These are phyloP conservation scores for Anthracocystis panici-leucophaei DNA, from an alignment of 1,284 basidiomycete species.

Conservation along the genomic window DNA sequence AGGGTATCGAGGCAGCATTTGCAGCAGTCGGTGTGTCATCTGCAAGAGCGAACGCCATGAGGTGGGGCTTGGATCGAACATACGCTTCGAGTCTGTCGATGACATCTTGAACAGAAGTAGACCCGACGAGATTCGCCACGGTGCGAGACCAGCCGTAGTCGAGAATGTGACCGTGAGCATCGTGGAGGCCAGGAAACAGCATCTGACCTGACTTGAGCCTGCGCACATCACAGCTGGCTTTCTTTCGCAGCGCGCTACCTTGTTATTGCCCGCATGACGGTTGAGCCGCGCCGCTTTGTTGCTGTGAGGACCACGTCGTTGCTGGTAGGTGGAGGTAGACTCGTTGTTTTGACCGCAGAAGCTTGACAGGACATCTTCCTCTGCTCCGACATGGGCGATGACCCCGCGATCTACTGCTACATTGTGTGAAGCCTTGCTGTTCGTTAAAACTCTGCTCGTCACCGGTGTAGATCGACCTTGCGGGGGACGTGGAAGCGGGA, in stretches of 20 bases:
- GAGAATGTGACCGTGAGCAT: constrained; percentile 65
- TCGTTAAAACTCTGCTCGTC: constrained; percentile 31
- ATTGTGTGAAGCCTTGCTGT: constrained; percentile 31
- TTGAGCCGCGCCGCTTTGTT: constrained; percentile 38
- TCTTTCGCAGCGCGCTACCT: constrained; percentile 9
- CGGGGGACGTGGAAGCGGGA: not conserved
- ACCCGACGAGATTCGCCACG: constrained; percentile 57
- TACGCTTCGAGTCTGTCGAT: constrained; percentile 51
- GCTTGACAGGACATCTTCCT: constrained; percentile 9
- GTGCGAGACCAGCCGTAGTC: constrained; percentile 58
- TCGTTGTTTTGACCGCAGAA: constrained; percentile 13
- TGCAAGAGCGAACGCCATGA: constrained; percentile 23
- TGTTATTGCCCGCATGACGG: not conserved
- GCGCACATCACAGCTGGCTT: constrained; percentile 20
- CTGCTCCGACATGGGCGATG: constrained; percentile 25
- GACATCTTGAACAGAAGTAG: constrained; percentile 43
- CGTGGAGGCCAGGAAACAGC: constrained; percentile 58
- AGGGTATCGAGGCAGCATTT: constrained; percentile 67
- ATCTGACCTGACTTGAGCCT: constrained; percentile 32
- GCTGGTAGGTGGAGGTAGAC: not conserved
- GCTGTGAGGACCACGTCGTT: constrained; percentile 24
- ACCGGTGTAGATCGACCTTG: constrained; percentile 37
- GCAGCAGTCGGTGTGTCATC: not conserved
- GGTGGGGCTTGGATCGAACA: constrained; percentile 30
- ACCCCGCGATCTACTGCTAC: constrained; percentile 26